Evolutionary conservation across 2,329 filamentous ascomycete species (phyloP).

Genomic region (Venturia aucupariae): DNA sequence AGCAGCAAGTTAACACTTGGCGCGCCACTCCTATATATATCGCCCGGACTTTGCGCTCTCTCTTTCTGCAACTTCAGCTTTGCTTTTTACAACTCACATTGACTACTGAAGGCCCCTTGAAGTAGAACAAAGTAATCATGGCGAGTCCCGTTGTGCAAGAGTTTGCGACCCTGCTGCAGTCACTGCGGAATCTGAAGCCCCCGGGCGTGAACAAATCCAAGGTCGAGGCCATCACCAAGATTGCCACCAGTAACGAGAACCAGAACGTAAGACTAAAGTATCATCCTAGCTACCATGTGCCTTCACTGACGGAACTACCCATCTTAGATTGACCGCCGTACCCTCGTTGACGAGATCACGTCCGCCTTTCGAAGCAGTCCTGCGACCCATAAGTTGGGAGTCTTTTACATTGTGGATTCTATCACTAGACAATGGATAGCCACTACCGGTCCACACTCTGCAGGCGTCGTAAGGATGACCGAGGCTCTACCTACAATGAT

Average conservation of each 20-base stretch:
- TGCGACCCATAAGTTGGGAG: conserved; percentile 92
- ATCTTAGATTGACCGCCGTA: conserved; percentile 6
- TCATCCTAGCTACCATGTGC: not conserved
- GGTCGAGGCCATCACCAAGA: conserved; percentile 74
- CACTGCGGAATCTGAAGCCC: conserved; percentile 82
- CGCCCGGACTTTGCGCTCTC: not conserved
- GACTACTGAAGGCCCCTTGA: conserved; percentile 5
- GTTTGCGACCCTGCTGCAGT: conserved; percentile 80
- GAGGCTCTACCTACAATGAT: conserved; percentile 89
- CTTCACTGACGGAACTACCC: not conserved
- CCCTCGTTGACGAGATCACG: conserved; percentile 4
- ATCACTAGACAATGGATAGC: conserved; percentile 98
- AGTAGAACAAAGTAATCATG: conserved; percentile 7
- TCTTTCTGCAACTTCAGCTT: not conserved
- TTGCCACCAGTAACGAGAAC: conserved; percentile 54
- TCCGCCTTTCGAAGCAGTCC: conserved; percentile 95
- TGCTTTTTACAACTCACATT: conserved; percentile 9
- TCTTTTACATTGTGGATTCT: conserved; percentile 99
- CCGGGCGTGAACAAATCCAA: conserved; percentile 91
- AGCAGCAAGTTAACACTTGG: not conserved
- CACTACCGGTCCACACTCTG: conserved; percentile 85
- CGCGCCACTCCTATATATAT: not conserved
- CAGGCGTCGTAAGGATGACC: conserved; percentile 92
- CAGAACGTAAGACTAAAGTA: not conserved
- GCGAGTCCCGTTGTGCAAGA: conserved; percentile 60